phyloP scores from a whole-genome alignment of 306 rosid genomes.

The Acacia confusa region DNA sequence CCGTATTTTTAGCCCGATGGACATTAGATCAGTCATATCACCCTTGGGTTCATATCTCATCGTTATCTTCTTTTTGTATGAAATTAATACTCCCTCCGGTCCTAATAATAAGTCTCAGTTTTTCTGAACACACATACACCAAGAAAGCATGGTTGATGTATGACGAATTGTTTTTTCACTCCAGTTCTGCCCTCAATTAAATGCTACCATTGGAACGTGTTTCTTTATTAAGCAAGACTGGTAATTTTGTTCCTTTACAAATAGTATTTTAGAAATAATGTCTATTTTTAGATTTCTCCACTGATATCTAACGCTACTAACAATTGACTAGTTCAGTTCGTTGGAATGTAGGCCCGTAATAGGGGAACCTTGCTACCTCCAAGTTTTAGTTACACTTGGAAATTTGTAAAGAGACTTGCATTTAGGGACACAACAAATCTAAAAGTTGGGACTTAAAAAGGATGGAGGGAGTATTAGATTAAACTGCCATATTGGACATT shows the following conservation, averaged over 20 bases:
- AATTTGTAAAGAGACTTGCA: neutral
- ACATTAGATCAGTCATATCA: conserved; percentile 75
- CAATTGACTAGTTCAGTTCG: too few species aligned
- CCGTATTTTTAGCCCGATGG: conserved; percentile 90
- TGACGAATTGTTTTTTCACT: too few species aligned
- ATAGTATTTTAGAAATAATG: neutral
- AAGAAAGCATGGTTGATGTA: neutral
- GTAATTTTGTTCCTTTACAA: too few species aligned
- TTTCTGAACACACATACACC: too few species aligned
- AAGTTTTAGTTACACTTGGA: neutral
- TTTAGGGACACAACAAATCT: neutral
- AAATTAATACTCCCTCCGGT: neutral
- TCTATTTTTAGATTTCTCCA: too few species aligned
- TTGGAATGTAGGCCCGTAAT: too few species aligned
- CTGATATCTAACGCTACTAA: too few species aligned
- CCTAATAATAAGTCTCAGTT: neutral
- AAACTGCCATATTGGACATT: neutral
- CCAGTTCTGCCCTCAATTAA: neutral
- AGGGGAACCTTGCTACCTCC: too few species aligned
- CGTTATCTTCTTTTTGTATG: conserved; percentile 18
- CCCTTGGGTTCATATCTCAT: conserved; percentile 79
- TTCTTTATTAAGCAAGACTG: neutral
- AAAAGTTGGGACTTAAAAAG: neutral
- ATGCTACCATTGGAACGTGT: neutral
- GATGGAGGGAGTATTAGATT: neutral